Conservation (phyloP, 495 filamentous ascomycete genomes). For the Podospora fimiseda region DNA sequence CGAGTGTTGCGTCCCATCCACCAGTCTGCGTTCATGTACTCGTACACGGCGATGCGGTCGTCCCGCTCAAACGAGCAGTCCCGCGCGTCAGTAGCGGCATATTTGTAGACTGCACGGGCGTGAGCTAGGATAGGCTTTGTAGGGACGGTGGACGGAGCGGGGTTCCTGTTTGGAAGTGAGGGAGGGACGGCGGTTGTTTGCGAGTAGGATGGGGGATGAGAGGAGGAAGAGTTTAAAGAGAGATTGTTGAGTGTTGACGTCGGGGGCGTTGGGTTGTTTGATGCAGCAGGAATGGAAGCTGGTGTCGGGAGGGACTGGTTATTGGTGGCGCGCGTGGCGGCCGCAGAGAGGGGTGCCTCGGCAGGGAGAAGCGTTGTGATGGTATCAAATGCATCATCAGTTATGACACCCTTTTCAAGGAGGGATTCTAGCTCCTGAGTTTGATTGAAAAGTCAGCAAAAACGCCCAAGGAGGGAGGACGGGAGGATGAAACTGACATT, state of each 20-base stretch:
- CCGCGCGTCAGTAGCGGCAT: slow-evolving; percentile 67
- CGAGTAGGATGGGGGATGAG: slow-evolving; percentile 40
- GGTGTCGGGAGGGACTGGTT: slow-evolving; percentile 23
- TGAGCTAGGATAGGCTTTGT: slow-evolving; percentile 56
- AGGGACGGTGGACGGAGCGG: slow-evolving; percentile 39
- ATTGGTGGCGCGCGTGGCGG: slow-evolving; percentile 31
- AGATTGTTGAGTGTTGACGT: slow-evolving; percentile 38
- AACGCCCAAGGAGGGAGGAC: too few relatives aligned
- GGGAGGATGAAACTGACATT: slow-evolving; percentile 47
- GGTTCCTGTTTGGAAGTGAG: slow-evolving; percentile 48
- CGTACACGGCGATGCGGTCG: slow-evolving; percentile 69
- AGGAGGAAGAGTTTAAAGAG: slow-evolving; percentile 34
- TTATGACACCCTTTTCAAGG: slow-evolving; percentile 68
- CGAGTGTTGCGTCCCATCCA: slow-evolving; percentile 81
- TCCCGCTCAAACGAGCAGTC: slow-evolving; percentile 71
- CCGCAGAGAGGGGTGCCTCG: slow-evolving; percentile 51
- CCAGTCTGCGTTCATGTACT: slow-evolving; percentile 96
- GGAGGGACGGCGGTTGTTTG: slow-evolving; percentile 48
- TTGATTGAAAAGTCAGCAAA: neutral
- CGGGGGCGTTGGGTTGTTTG: slow-evolving; percentile 29
- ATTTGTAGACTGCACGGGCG: slow-evolving; percentile 79
- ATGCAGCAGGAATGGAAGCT: slow-evolving; percentile 26
- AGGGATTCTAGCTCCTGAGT: slow-evolving; percentile 92
- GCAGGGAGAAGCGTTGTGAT: slow-evolving; percentile 69
- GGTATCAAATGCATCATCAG: slow-evolving; percentile 58